Percentiles rank a stretch among this genome's conserved stretches.
Evolutionary conservation across 495 filamentous ascomycete species (phyloP).

Genomic region (Amniculicola lignicola): DNA sequence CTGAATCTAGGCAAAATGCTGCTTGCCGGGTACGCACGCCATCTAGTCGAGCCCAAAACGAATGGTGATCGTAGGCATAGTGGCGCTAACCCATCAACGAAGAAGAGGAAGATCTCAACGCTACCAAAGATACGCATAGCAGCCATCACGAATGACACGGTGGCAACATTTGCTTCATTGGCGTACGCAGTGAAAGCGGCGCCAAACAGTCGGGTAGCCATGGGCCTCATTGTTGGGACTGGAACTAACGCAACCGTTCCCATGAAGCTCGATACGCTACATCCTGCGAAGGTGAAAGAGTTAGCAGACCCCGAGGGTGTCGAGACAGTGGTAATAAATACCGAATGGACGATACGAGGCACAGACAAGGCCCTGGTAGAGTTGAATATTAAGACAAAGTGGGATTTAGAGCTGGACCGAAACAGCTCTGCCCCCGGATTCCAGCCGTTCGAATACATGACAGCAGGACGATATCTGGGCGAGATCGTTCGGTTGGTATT

Average conservation of each 20-base stretch:
- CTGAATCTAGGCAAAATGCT: constrained; percentile 70
- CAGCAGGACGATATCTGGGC: constrained; percentile 75
- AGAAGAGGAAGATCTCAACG: constrained; percentile 46
- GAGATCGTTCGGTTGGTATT: constrained; percentile 74
- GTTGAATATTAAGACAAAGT: constrained; percentile 63
- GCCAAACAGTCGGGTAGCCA: constrained; percentile 67
- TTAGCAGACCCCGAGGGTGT: constrained; percentile 10
- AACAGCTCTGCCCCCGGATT: constrained; percentile 72
- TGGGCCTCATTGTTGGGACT: constrained; percentile 80
- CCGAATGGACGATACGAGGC: constrained; percentile 81
- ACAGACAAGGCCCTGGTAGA: constrained; percentile 62
- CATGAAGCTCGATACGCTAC: constrained; percentile 61
- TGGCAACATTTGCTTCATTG: constrained; percentile 74
- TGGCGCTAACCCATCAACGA: constrained; percentile 37
- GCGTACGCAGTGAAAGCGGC: constrained; percentile 62
- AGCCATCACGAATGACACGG: constrained; percentile 78
- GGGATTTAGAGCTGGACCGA: constrained; percentile 65
- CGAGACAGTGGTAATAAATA: constrained; percentile 69
- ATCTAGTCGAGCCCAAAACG: constrained; percentile 46
- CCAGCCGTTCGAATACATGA: constrained; percentile 87
- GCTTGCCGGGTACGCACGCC: constrained; percentile 63
- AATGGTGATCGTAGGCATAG: constrained; percentile 37
- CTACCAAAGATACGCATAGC: constrained; percentile 67
- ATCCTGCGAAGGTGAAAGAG: constrained; percentile 41
- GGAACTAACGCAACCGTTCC: constrained; percentile 81